These are phyloP conservation scores for Penicillium paxilli DNA, from an alignment of 495 filamentous ascomycete species.

Conservation along the genomic window DNA sequence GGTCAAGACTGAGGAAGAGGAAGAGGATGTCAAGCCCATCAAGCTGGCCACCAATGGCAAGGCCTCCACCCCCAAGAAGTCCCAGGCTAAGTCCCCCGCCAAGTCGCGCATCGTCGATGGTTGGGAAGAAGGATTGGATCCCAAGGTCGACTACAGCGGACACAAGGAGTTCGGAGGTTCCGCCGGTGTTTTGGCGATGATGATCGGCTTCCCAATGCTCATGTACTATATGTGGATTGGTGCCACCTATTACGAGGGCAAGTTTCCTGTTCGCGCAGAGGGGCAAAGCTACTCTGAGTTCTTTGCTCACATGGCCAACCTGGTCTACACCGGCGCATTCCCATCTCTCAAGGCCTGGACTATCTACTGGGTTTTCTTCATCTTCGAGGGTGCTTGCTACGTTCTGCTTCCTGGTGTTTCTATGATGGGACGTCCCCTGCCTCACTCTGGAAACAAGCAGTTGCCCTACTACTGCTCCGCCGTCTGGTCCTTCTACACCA, in stretches of 20 bases:
- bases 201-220: slow-evolving; percentile 86
- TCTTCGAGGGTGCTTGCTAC: slow-evolving; percentile 81
- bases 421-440: slow-evolving; percentile 80
- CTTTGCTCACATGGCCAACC: slow-evolving; percentile 58
- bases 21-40: slow-evolving; percentile 27
- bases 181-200: slow-evolving; percentile 73
- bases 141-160: slow-evolving; percentile 75
- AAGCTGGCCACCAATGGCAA: slow-evolving; percentile 41
- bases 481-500: slow-evolving; percentile 82
- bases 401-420: slow-evolving; percentile 81
- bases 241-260: slow-evolving; percentile 84
- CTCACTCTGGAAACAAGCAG: slow-evolving; percentile 77
- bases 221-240: slow-evolving; percentile 99
- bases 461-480: slow-evolving; percentile 92
- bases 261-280: slow-evolving; percentile 66
- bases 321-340: slow-evolving; percentile 80
- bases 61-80: slow-evolving; percentile 20
- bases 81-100: slow-evolving; percentile 3
- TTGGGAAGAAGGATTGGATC: slow-evolving; percentile 67
- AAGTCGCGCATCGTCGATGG: slow-evolving; percentile 58
- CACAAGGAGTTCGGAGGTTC: slow-evolving; percentile 90
- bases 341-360: slow-evolving; percentile 78
- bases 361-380: slow-evolving; percentile 90
- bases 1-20: slow-evolving; percentile 34
- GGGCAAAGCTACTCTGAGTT: slow-evolving; percentile 71